phyloP scores from a whole-genome alignment of 352 stramenopile species.

The Phytophthora capsici region DNA sequence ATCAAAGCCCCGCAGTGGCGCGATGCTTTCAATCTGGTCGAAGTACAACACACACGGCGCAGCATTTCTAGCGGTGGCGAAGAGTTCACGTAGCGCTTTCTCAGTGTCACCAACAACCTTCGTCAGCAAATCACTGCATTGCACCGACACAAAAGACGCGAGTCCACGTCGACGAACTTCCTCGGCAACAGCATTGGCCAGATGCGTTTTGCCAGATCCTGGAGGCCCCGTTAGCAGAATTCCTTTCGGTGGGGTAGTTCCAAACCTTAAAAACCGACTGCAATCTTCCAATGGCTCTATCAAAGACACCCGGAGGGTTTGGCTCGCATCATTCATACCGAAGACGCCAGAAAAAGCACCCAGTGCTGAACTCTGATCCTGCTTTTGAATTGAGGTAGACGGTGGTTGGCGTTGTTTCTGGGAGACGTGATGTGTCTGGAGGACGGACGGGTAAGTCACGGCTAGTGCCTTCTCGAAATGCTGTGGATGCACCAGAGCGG shows the following conservation, averaged over 20 bases:
- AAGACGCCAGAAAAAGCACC: constrained; percentile 89
- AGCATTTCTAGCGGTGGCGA: constrained; percentile 83
- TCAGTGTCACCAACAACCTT: constrained; percentile 93
- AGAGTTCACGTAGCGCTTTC: constrained; percentile 87
- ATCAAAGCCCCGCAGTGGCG: constrained; percentile 87
- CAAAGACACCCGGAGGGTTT: constrained; percentile 96
- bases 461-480: constrained; percentile 91
- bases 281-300: constrained; percentile 97
- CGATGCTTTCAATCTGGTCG: constrained; percentile 93
- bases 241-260: constrained; percentile 95
- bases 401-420: constrained; percentile 47
- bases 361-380: neutral
- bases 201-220: constrained; percentile 98
- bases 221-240: constrained; percentile 99
- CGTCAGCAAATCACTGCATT: constrained; percentile 89
- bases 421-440: constrained; percentile 96
- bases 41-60: constrained; percentile 93
- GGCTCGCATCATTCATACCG: constrained; percentile 97
- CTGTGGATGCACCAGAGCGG: constrained; percentile 21
- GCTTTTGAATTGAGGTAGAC: constrained; percentile 39
- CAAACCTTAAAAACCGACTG: constrained; percentile 96
- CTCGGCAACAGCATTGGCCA: constrained; percentile 76
- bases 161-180: constrained; percentile 66
- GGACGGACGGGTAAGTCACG: constrained; percentile 94
- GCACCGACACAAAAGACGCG: constrained; percentile 88